Percentiles rank a stretch among this genome's conserved stretches.
These are phyloP conservation scores for Ceratocystis smalleyi DNA, from an alignment of 2,329 filamentous ascomycete genomes.

Conservation along the genomic window DNA sequence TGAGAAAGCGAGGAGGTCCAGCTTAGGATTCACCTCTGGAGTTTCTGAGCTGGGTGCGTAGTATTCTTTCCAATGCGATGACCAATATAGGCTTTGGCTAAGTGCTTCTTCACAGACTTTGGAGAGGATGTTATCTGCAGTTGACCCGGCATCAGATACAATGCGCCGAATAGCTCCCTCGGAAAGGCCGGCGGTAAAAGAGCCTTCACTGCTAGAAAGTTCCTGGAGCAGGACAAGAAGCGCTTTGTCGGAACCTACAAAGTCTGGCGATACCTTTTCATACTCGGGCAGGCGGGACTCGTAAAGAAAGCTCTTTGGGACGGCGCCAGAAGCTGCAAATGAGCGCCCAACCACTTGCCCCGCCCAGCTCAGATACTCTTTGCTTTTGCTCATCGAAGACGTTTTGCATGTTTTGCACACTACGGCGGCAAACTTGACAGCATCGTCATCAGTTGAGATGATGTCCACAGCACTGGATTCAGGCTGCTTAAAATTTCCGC, in stretches of 20 bases:
- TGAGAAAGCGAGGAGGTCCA: conserved; percentile 23
- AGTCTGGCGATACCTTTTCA: conserved; percentile 30
- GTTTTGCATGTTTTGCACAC: conserved; percentile 63
- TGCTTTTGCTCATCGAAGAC: conserved; percentile 45
- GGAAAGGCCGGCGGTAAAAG: conserved; percentile 40
- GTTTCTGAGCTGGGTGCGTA: conserved; percentile 39
- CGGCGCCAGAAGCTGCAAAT: conserved; percentile 59
- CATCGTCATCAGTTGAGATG: conserved; percentile 49
- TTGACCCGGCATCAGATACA: conserved; percentile 36
- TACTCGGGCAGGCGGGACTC: conserved; percentile 43
- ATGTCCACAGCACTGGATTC: conserved; percentile 37
- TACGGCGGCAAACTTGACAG: conserved; percentile 44
- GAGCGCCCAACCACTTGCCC: conserved; percentile 70
- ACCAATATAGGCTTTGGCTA: conserved; percentile 34
- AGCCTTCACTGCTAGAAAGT: conserved; percentile 43
- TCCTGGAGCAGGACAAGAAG: conserved; percentile 47
- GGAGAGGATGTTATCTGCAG: conserved; percentile 33
- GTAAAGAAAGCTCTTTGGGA: conserved; percentile 43
- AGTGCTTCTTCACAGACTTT: conserved; percentile 38
- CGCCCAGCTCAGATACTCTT: conserved; percentile 68
- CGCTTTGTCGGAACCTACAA: conserved; percentile 45
- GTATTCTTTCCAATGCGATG: conserved; percentile 43
- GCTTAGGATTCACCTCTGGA: background rate
- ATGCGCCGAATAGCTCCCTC: conserved; percentile 44
- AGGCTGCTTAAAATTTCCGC: conserved; percentile 52